A percentile compares a stretch with the other conserved stretches of the same genome.
These are phyloP conservation scores for Amaranthus cruentus DNA, from an alignment of 148 eudicot species.

Conservation along the genomic window DNA sequence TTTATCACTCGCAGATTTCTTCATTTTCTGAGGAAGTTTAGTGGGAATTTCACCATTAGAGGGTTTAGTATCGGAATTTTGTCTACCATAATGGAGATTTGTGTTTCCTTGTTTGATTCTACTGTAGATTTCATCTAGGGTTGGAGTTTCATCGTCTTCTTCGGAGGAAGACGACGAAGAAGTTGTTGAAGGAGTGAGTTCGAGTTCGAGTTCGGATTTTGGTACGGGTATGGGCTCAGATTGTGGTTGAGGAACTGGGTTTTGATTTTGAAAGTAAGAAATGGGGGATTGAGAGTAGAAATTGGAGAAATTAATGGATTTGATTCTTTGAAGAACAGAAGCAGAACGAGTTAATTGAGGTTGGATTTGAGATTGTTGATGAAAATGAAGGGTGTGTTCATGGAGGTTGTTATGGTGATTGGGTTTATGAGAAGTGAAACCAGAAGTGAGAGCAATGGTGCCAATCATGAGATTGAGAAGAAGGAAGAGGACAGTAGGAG, in stretches of 20 bases:
- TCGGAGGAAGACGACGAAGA: constrained; percentile 6
- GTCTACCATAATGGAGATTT: constrained; percentile 30
- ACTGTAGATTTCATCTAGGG: constrained; percentile 64
- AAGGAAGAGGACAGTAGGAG: constrained; percentile 69
- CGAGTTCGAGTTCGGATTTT: constrained; percentile 5
- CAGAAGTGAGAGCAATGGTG: constrained; percentile 62
- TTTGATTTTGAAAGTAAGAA: constrained; percentile 1
- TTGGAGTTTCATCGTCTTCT: constrained; percentile 28
- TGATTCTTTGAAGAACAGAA: constrained; percentile 63
- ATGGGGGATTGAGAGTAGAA: constrained; percentile 29
- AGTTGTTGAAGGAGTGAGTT: not conserved
- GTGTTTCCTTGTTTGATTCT: constrained; percentile 20
- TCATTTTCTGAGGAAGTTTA: constrained; percentile 49
- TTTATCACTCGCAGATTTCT: constrained; percentile 57
- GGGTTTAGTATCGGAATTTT: constrained; percentile 57
- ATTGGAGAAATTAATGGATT: constrained; percentile 50
- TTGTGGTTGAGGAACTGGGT: not conserved
- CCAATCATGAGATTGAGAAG: constrained; percentile 72
- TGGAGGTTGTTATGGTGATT: constrained; percentile 4
- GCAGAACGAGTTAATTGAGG: constrained; percentile 34
- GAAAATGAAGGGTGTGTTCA: constrained; percentile 4
- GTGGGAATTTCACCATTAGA: constrained; percentile 40
- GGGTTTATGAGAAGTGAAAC: constrained; percentile 31
- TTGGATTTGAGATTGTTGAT: constrained; percentile 14
- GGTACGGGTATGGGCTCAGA: constrained; percentile 18